Evolutionary conservation across 169 alveolate species (phyloP).

Genomic region (Plasmodium gonderi): DNA sequence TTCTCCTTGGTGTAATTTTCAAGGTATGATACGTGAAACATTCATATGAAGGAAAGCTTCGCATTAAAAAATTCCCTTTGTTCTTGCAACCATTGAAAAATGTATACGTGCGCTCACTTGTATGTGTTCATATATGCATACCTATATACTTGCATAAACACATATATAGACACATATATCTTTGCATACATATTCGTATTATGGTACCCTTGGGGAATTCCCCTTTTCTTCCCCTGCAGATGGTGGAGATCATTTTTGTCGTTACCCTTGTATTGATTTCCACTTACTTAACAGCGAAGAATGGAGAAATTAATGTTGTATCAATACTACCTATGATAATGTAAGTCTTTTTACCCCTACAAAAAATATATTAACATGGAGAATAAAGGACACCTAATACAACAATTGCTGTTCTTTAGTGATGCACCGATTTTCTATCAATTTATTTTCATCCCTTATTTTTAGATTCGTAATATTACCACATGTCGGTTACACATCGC

Average conservation of each 20-base stretch:
- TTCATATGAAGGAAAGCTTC: not conserved
- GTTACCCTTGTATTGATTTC: constrained; percentile 28
- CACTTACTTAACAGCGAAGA: constrained; percentile 31
- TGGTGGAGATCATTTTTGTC: constrained; percentile 45
- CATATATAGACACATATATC: not conserved
- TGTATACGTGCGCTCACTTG: not conserved
- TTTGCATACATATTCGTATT: too few relatives aligned
- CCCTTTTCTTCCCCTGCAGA: not conserved
- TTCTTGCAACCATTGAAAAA: not conserved
- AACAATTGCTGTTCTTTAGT: not conserved
- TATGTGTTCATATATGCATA: not conserved
- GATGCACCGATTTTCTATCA: not conserved
- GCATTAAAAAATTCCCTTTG: not conserved
- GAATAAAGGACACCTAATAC: not conserved
- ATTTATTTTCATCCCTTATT: not conserved
- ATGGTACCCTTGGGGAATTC: not conserved
- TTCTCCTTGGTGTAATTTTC: constrained; percentile 37
- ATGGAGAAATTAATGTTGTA: constrained; percentile 39
- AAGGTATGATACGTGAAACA: not conserved
- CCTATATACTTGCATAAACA: not conserved
- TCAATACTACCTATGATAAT: constrained; percentile 35
- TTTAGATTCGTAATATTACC: not conserved
- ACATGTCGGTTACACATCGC: not conserved
- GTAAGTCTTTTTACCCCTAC: constrained; percentile 13
- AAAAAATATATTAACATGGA: not conserved